Evolutionary conservation across 2,329 filamentous ascomycete species (phyloP).

Genomic region (Talaromyces sp.): DNA sequence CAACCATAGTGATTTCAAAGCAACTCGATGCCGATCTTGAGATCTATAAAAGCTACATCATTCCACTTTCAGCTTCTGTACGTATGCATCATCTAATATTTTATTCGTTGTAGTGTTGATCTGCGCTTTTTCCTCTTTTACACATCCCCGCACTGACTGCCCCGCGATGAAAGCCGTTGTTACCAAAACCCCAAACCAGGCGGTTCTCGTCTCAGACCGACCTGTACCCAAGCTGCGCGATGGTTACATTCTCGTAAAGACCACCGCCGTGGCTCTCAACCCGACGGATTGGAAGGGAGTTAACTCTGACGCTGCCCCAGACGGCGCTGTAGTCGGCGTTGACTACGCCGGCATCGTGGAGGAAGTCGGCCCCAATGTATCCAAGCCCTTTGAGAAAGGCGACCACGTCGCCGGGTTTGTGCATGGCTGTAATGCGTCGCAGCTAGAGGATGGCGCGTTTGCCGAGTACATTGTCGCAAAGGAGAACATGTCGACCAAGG

Average conservation of each 20-base stretch:
- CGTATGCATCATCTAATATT: too few species aligned
- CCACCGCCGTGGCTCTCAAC: constrained; percentile 47
- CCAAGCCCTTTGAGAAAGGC: constrained; percentile 24
- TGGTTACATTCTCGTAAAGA: constrained; percentile 35
- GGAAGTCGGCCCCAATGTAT: constrained; percentile 26
- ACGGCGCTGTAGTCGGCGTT: constrained; percentile 24
- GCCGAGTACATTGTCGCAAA: constrained; percentile 37
- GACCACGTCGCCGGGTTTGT: constrained; percentile 30
- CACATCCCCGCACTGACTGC: not conserved
- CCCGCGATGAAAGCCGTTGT: constrained; percentile 7
- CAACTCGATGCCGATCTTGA: not conserved
- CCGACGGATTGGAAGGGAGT: constrained; percentile 52
- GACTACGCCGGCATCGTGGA: constrained; percentile 29
- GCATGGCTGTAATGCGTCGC: constrained; percentile 37
- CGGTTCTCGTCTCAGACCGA: constrained; percentile 9
- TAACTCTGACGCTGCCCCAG: constrained; percentile 22
- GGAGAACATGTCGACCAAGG: constrained; percentile 35
- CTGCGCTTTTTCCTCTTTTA: not conserved
- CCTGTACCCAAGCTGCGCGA: not conserved
- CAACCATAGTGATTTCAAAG: not conserved
- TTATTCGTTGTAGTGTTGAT: not conserved
- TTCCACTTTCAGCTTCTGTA: not conserved
- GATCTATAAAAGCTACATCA: not conserved
- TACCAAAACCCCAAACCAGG: constrained; percentile 7
- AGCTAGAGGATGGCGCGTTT: constrained; percentile 35